These are phyloP conservation scores for Breynia disticha DNA, from an alignment of 441 rosid species.

Conservation along the genomic window DNA sequence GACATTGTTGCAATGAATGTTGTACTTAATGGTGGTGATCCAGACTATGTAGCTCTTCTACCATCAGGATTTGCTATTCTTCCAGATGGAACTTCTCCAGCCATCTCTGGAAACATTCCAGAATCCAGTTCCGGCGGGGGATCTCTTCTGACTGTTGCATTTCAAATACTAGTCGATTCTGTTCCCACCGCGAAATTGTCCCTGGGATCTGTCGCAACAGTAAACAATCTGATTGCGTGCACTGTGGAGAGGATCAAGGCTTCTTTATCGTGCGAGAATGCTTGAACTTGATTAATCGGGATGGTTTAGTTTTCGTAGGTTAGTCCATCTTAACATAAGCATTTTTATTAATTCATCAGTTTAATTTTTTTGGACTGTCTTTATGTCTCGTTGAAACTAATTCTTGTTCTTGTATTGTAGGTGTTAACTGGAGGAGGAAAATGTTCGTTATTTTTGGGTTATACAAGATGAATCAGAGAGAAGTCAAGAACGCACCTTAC, in stretches of 20 bases:
- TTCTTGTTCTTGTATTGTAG: not conserved
- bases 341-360: no score
- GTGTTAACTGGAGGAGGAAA: constrained; percentile 6
- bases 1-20: constrained; percentile 55
- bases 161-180: constrained; percentile 74
- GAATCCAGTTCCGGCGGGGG: constrained; percentile 39
- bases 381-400: not conserved
- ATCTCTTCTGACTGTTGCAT: constrained; percentile 70
- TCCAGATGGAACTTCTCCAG: constrained; percentile 44
- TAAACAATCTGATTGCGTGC: constrained; percentile 61
- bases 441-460: constrained; percentile 12
- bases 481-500: constrained; percentile 92
- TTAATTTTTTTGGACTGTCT: no score
- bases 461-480: constrained; percentile 21
- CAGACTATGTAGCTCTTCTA: constrained; percentile 68
- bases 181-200: constrained; percentile 54
- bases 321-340: constrained; percentile 14
- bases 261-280: constrained; percentile 33
- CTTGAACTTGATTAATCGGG: constrained; percentile 15
- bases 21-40: constrained; percentile 60
- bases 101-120: constrained; percentile 14
- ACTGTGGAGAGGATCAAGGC: constrained; percentile 66
- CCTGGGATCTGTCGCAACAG: constrained; percentile 75
- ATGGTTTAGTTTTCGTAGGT: not conserved
- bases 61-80: constrained; percentile 84